Evolutionary conservation across 2,329 filamentous ascomycete species (phyloP), one percentile per base, ranked within the genome.

Genomic region (Fusarium sp.): DNA sequence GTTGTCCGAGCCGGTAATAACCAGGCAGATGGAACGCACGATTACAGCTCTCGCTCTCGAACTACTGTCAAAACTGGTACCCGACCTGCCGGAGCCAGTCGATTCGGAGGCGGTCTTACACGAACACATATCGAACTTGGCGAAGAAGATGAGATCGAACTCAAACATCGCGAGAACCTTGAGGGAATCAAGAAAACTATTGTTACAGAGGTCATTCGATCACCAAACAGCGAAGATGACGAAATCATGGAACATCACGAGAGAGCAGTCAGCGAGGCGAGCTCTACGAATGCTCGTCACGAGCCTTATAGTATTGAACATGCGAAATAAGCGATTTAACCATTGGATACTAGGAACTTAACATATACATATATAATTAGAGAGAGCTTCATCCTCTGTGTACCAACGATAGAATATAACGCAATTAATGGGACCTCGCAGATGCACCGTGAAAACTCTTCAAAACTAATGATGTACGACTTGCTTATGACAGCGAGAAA

Each of bases 61-160:
- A 60, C 72, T 4, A 73, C 73, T 4, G 43, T 43, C 28, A 74
- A 71, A 50, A 64, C 30, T 15, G 40, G 38, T 25, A 59, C 57
- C 32, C 72, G 74, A 11, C 64, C 73, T 23, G 32, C 68, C 11
- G 38, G 63, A 16, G 60, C 43, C 15, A 53, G 71, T 32, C 71
- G 74, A 30, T 73, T 76, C 46, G 69, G 71, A n/a, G 66, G 64
- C 10, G 71, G 64, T 9, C 60, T 76, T 4, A 66, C 73, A 18
- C 64, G 73, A 21, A 72, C 71, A 4, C 73, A 75, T 42, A 75
- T 84, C 40, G 75, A 79, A 63, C 71, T 78, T 9, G 72, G 70
- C 44, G 75, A 77, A 6, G 78, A 76, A 19, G 70, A 80, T 21
- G 67, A 78, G 47, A 74, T 77, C 9, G 74, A 76, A 46, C 74